Evolutionary conservation across 2,329 filamentous ascomycete species (phyloP), one percentile per base, ranked within the genome.

Genomic region (Trichoderma koningiopsis): DNA sequence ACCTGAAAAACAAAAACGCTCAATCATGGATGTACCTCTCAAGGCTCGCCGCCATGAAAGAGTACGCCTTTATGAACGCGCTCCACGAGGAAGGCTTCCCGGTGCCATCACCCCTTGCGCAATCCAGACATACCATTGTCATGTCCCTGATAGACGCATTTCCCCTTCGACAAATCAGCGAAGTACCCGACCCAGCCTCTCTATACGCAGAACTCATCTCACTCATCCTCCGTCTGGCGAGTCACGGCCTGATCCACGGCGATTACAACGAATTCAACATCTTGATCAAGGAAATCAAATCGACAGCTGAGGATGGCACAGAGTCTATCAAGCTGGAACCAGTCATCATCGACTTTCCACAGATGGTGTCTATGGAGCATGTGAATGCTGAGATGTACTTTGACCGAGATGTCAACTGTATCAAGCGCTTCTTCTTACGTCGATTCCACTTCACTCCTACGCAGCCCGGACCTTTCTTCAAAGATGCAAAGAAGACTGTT

Each of bases 181-280:
- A 87, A 31, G 91, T 99, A 2, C 91, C 93, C 37, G 88, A 97
- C 73, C 93, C 95, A 0, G 92, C 93, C 3, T 83, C 83, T n/a
- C 85, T 99, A 6, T 99, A 99, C 78, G 90, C 90, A n/a, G 93
- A 98, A 71, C 84, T 99, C 40, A 96, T 99, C 76, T 86, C 89
- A 53, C 87, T 97, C 74, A 93, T 99, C 68, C 83, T 99, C 55
- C 88, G 90, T 33, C 85, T 99, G 52, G 95, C 96, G 6, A 89
- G 89, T 71, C 89, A 94, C 74, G 96, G 96, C 7, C 83, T 99
- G 59, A 99, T 99, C 71, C 96, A 99, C 78, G 96, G 96, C 71
- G 96, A 99, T 79, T 99, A 96, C 83, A 99, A 99, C 83, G 96
- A 99, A 80, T 99, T 99, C 86, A 99, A 99, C 79, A 95, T 99